Evolutionary conservation across 2,329 filamentous ascomycete species (phyloP).

Genomic region (Alternaria metachromatica): DNA sequence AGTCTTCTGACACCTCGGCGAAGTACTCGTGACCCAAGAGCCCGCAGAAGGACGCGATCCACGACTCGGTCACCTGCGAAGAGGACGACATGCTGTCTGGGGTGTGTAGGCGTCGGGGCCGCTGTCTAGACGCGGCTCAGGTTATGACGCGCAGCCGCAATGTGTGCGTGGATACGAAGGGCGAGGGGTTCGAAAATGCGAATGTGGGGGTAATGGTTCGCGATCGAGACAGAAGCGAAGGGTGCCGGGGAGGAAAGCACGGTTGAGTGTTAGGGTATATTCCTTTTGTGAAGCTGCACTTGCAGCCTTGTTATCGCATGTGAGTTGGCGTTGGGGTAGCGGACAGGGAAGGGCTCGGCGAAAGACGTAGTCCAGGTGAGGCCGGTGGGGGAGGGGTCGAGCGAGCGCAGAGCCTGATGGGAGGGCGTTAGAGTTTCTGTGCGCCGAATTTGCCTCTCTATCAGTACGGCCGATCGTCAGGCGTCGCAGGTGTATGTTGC

Average conservation of each 20-base stretch:
- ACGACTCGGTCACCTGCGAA: constrained; percentile 76
- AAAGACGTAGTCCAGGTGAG: constrained; percentile 17
- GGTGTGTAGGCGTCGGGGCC: constrained; percentile 11
- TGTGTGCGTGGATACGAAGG: constrained; percentile 20
- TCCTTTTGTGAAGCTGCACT: constrained; percentile 18
- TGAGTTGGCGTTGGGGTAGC: constrained; percentile 12
- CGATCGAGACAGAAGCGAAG: constrained; percentile 5
- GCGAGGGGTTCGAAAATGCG: constrained; percentile 39
- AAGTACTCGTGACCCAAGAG: constrained; percentile 98
- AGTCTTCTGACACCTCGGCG: constrained; percentile 97
- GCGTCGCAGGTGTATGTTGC: constrained; percentile 9
- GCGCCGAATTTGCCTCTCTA: neutral
- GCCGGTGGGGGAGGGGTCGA: constrained; percentile 22
- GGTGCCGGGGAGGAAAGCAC: neutral
- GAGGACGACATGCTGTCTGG: constrained; percentile 60
- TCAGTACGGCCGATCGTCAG: constrained; percentile 4
- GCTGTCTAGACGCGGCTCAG: constrained; percentile 22
- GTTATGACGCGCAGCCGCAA: constrained; percentile 28
- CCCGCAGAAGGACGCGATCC: constrained; percentile 97
- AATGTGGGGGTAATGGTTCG: constrained; percentile 32
- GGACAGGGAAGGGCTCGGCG: constrained; percentile 10
- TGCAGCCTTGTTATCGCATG: constrained; percentile 28
- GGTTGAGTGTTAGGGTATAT: neutral
- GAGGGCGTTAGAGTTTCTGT: neutral
- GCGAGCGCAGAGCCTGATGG: constrained; percentile 15